Conservation (phyloP, 2,329 filamentous ascomycete genomes). For the Clonostachys rosea region DNA sequence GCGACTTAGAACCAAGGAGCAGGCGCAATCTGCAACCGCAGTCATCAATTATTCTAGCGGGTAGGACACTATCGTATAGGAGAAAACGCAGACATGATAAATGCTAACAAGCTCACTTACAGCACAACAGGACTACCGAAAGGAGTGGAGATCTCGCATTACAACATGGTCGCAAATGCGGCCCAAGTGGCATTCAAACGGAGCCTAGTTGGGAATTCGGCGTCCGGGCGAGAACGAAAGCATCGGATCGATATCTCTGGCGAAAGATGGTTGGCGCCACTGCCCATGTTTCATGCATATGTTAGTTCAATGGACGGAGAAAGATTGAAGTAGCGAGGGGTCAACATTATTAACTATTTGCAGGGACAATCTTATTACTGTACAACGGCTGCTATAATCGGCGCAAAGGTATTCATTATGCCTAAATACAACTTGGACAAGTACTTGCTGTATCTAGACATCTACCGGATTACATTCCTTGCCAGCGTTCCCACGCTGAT, state of each 20-base stretch:
- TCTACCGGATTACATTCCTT: not conserved
- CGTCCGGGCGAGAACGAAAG: not conserved
- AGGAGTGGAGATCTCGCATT: not conserved
- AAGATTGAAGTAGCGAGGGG: too few species aligned
- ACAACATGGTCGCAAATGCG: not conserved
- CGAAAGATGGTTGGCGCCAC: not conserved
- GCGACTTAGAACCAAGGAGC: too few species aligned
- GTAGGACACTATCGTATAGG: not conserved
- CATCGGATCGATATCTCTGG: not conserved
- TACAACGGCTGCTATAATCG: not conserved
- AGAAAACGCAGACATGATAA: too few species aligned
- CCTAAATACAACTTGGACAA: not conserved
- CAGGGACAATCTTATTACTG: not conserved
- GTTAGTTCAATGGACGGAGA: not conserved
- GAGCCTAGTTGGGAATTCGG: not conserved
- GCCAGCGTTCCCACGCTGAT: not conserved
- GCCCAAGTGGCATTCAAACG: not conserved
- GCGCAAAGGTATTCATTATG: not conserved
- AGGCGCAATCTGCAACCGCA: not conserved
- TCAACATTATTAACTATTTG: too few species aligned
- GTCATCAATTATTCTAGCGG: not conserved
- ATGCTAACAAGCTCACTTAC: not conserved
- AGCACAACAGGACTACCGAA: not conserved
- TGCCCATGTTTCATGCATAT: not conserved
- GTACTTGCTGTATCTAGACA: not conserved